phyloP scores from a whole-genome alignment of 441 rosid species.

The Populus trichocarpa region DNA sequence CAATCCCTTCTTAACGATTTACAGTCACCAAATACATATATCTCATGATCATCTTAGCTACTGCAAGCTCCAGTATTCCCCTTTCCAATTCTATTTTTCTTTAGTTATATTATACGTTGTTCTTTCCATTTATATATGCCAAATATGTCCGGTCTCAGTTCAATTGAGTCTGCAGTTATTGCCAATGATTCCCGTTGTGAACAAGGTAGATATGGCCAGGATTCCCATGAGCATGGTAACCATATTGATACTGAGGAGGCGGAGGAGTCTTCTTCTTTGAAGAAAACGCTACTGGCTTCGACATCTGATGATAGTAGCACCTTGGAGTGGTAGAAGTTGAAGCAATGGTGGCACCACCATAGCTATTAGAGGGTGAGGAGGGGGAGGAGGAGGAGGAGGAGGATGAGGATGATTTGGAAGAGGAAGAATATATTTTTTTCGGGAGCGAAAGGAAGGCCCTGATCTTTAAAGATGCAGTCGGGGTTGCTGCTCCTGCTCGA shows the following conservation, averaged over 20 bases:
- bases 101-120: background rate
- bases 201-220: slow-evolving; percentile 42
- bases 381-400: slow-evolving; percentile 12
- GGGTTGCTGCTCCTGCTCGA: slow-evolving; percentile 42
- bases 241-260: slow-evolving; percentile 20
- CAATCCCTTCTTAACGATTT: slow-evolving; percentile 37
- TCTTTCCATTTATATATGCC: slow-evolving; percentile 7
- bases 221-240: slow-evolving; percentile 40
- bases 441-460: slow-evolving; percentile 50
- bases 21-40: slow-evolving; percentile 40
- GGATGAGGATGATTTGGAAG: slow-evolving; percentile 4
- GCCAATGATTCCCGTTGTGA: slow-evolving; percentile 67
- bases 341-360: slow-evolving; percentile 2
- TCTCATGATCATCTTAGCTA: slow-evolving; percentile 12
- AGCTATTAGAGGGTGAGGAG: slow-evolving; percentile 24
- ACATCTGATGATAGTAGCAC: slow-evolving; percentile 34
- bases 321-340: slow-evolving; percentile 33
- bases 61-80: background rate
- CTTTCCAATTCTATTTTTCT: background rate
- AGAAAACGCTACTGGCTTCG: slow-evolving; percentile 35
- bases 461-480: slow-evolving; percentile 47
- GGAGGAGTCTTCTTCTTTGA: slow-evolving; percentile 33
- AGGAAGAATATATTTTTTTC: slow-evolving; percentile 28
- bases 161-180: slow-evolving; percentile 28
- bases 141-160: background rate